phyloP scores from a whole-genome alignment of 164 flowering plant species.

The Vitis labrusca region DNA sequence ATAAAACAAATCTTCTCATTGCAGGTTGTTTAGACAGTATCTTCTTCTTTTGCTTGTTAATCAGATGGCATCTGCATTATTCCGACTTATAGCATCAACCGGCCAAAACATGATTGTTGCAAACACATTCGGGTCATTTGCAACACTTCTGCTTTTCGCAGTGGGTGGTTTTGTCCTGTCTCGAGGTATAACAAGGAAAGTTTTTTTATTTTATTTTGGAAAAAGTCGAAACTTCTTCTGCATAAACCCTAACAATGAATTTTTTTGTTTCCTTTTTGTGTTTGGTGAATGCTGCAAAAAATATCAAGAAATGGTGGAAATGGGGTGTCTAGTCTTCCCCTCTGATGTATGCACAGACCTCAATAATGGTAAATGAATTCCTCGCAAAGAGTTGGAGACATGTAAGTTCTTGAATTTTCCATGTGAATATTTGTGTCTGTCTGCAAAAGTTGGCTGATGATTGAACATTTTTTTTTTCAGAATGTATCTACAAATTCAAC shows the following conservation, averaged over 20 bases:
- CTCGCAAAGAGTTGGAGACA: too few relatives aligned
- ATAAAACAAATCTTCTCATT: not conserved
- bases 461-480: conserved; percentile 1
- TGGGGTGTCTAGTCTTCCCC: too few relatives aligned
- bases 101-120: conserved; percentile 29
- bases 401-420: too few relatives aligned
- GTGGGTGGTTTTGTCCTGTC: conserved; percentile 31
- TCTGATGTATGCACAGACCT: too few relatives aligned
- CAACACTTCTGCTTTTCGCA: conserved; percentile 9
- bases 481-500: conserved; percentile 6
- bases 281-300: too few relatives aligned
- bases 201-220: too few relatives aligned
- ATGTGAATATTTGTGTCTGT: not conserved
- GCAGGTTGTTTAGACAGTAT: conserved; percentile 32
- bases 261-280: not conserved
- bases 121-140: conserved; percentile 24
- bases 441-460: not conserved
- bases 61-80: conserved; percentile 35
- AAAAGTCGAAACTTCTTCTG: not conserved
- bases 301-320: too few relatives aligned
- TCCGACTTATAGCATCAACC: conserved; percentile 19
- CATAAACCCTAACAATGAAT: not conserved
- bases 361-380: too few relatives aligned
- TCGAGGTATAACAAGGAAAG: conserved; percentile 15
- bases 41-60: conserved; percentile 19